phyloP scores from a whole-genome alignment of 345 rosid species.

The Alliaria petiolata region DNA sequence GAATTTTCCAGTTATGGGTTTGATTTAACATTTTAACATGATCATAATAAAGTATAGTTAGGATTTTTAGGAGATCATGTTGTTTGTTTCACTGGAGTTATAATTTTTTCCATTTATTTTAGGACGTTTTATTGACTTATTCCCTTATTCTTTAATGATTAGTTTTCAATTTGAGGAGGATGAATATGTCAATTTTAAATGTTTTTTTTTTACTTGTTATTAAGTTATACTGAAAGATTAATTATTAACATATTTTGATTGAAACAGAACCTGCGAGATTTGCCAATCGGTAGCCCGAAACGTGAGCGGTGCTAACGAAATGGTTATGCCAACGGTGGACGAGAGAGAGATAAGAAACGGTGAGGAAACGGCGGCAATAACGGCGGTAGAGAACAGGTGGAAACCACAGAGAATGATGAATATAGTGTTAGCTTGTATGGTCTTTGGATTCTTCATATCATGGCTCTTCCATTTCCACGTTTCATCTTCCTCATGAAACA shows the following conservation, averaged over 20 bases:
- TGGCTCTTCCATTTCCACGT: constrained; percentile 36
- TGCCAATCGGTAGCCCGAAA: constrained; percentile 74
- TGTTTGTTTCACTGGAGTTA: not conserved
- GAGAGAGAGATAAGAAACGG: constrained; percentile 20
- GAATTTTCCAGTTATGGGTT: not conserved
- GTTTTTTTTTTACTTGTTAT: not conserved
- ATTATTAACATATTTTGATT: not conserved
- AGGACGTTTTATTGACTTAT: not conserved
- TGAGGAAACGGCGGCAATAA: not conserved
- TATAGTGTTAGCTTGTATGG: constrained; percentile 36
- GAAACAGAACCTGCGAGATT: constrained; percentile 81
- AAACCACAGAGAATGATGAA: constrained; percentile 56
- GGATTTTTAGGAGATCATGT: not conserved
- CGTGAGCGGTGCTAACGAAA: constrained; percentile 50
- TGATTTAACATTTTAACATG: not conserved
- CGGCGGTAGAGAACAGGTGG: constrained; percentile 37
- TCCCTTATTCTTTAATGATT: not conserved
- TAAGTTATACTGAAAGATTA: not conserved
- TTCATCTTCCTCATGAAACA: constrained; percentile 25
- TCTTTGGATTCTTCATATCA: constrained; percentile 30
- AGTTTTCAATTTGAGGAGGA: no score
- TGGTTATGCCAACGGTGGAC: constrained; percentile 35
- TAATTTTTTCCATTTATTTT: not conserved
- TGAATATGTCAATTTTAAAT: not conserved
- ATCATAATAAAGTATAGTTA: not conserved